Base-by-base conservation (phyloP, 2,329 filamentous ascomycete species). In the Annulohypoxylon truncatum region DNA sequence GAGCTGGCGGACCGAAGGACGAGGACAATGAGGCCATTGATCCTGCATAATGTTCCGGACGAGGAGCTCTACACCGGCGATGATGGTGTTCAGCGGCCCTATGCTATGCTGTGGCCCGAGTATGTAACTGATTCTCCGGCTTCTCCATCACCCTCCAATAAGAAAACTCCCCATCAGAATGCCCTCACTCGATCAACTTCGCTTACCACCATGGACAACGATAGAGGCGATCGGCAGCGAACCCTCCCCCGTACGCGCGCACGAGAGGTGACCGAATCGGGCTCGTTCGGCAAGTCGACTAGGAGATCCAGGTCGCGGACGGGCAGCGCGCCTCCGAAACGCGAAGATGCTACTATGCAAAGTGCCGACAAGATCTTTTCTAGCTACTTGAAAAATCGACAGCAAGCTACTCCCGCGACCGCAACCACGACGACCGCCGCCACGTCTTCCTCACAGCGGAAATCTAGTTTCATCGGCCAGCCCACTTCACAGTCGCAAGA, bases 1-100 rank as follows among this genome's bases (percentile, higher is more conserved):
- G 24, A n/a, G 47, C 15, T 15, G 38, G 9, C 8, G n/a, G 15
- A 42, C 15, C 7, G 38, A 20, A 9, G 9, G 8, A 20, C 24
- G 47, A 65, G 66, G 59, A 75, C 68, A 69, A 90, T 90, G 87
- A 84, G 87, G 61, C 89, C 89, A 71, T 81, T 90, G 62, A 90
- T 90, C 73, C 80, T 91, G 31, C 89, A 91, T 75, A 90, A 90
- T 75, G 89, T 90, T 68, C 88, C 88, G 61, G 88, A 90, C 70
- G 88, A 90, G 53, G 89, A 90, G 75, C 85, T 88, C 52, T 90
- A 90, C 75, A 79, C 87, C 4, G 89, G 89, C 61, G 87, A 89
- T 56, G 89, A 90, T 78, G 89, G 89, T 66, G 76, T 90, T 68
- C 86, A 87, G 76, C 81, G 89, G 66, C 89, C 89, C 1, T 91